Percentiles rank a stretch among this genome's conserved stretches.
Evolutionary conservation across 2,329 filamentous ascomycete genomes (phyloP).

Genomic region (Penicillium aurantiogriseum): DNA sequence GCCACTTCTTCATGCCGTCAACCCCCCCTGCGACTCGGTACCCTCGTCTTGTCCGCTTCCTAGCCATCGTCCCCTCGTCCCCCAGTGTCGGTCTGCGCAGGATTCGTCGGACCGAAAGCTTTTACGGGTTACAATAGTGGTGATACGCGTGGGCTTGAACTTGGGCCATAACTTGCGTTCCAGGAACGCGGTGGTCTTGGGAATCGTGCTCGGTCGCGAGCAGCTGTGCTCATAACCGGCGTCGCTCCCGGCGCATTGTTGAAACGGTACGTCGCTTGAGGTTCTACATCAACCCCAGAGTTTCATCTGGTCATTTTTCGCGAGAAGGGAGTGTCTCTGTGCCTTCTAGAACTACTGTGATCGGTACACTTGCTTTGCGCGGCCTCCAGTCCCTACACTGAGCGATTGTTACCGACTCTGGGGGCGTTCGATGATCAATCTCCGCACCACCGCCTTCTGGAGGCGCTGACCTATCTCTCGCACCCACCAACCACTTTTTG

Average conservation of each 20-base stretch:
- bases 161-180: conserved; percentile 1
- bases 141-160: conserved; percentile 15
- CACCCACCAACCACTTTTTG: conserved; percentile 22
- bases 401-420: conserved; percentile 29
- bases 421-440: conserved; percentile 38
- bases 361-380: conserved; percentile 21
- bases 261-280: conserved; percentile 35
- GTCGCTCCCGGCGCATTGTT: conserved; percentile 39
- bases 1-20: conserved; percentile 33
- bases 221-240: conserved; percentile 31
- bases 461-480: conserved; percentile 24
- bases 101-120: conserved; percentile 16
- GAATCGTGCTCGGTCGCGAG: conserved; percentile 36
- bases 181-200: conserved; percentile 28
- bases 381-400: conserved; percentile 19
- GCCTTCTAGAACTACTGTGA: neutral
- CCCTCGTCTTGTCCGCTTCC: conserved; percentile 36
- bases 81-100: conserved; percentile 23
- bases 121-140: conserved; percentile 10
- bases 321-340: neutral
- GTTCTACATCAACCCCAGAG: conserved; percentile 13
- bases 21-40: conserved; percentile 31
- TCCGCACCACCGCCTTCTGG: conserved; percentile 41
- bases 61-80: conserved; percentile 30
- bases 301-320: conserved; percentile 2